Evolutionary conservation across 2,329 filamentous ascomycete genomes (phyloP).

Genomic region (Tolypocladium tropicale): DNA sequence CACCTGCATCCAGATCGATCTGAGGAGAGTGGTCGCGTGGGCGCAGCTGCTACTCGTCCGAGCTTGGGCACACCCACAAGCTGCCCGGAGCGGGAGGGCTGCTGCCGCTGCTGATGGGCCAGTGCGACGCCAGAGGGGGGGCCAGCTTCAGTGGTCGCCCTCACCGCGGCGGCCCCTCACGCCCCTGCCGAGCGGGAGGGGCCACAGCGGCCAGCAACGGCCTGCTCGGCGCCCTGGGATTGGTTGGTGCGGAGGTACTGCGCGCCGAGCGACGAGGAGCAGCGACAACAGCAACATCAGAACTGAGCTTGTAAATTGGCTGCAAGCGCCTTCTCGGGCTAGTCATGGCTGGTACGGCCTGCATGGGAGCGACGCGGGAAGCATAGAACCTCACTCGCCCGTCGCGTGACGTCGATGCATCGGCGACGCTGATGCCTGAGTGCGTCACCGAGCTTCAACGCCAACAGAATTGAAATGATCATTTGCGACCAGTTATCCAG

Average conservation of each 20-base stretch:
- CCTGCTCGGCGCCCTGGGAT: neutral
- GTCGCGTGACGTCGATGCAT: neutral
- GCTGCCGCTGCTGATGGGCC: neutral
- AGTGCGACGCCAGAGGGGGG: neutral
- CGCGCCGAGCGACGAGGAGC: no score
- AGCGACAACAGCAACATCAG: no score
- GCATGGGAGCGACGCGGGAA: no score
- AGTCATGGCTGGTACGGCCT: no score
- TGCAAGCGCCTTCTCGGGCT: no score
- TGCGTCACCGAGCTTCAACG: neutral
- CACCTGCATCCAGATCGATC: conserved; percentile 1
- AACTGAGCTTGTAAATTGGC: no score
- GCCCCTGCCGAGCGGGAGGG: neutral
- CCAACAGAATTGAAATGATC: no score
- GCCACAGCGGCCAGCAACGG: neutral
- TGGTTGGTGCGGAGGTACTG: neutral
- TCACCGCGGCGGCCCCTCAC: neutral
- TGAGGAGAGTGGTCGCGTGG: neutral
- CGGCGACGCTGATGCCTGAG: neutral
- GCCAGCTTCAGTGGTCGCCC: neutral
- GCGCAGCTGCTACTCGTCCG: neutral
- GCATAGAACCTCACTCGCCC: no score
- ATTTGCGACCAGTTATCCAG: no score
- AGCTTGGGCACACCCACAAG: neutral
- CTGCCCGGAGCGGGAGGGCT: neutral